Evolutionary conservation across 23 red algal species (phyloP), one percentile per base, ranked within the genome.

Genomic region (Chondrus crispus): DNA sequence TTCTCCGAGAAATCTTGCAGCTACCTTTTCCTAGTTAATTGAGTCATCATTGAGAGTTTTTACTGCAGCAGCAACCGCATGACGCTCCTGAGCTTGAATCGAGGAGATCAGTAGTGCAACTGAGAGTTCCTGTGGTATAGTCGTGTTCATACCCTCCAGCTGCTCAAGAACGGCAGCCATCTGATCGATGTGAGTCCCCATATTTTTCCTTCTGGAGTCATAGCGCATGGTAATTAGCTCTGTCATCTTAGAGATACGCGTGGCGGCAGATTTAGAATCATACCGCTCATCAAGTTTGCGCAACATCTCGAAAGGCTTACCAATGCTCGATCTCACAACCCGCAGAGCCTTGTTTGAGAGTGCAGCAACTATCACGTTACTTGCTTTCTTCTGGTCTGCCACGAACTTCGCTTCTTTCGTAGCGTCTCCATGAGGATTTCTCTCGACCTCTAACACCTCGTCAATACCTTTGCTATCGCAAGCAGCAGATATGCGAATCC

Each of bases 1-100:
- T 29, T 90, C 86, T 37, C 68, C 86, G 11, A 90, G 29, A 16
- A 90, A n/a, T 19, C 72, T 10, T 10, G 50, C 14, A 9, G 72
- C 40, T 2, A 90, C 86, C 29, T 40, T 46, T 28, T 90, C 86
- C 86, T 72, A 90, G 9, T 69, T 90, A 3, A 68, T 28, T 19
- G 39, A 49, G 22, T 64, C 36, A 29, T 74, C 19, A 46, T 69
- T n/a, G 13, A 90, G 55, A 10, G 72, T 90, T 50, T 90, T 90
- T 29, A 90, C 64, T n/a, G 86, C 86, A 3, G 86, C 86, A 19
- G 46, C 49, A 52, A 78, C 72, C 12, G 72, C 51, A 18, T 47
- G 57, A 2, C 78, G 49, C 20, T 80, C 11, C 13, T 13, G 30
- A 46, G 62, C 86, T 48, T 52, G 12, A 47, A 90, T 80, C 12